Base-by-base conservation (phyloP, 192 early-diverging fungal species). In the Podochytrium sp. region DNA sequence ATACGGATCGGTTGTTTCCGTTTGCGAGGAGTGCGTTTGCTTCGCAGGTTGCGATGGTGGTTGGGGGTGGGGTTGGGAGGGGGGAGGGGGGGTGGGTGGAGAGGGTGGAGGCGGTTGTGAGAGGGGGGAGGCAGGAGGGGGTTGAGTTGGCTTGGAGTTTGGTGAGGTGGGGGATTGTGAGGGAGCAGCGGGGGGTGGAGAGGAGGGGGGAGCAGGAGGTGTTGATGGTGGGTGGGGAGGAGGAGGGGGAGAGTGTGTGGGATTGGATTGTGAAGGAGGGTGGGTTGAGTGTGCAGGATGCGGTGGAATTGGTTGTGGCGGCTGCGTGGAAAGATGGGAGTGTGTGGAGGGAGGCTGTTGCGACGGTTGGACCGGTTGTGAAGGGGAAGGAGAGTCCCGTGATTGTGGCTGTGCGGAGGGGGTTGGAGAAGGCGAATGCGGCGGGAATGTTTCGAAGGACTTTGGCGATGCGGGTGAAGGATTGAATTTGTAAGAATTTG, bases 381-480 rank as follows among this genome's bases (percentile, higher is more conserved):
- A 10, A 32, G 30, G 59, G 59, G 25, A 61, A 61, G 14, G 59
- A 61, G 37, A 61, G 59, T 34, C 7, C 35, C 20, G 59, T 61
- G 59, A 18, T 61, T 34, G 37, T 34, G 12, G 23, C 59, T 20
- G 59, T 61, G 33, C 18, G 35, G 16, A 25, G 34, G 12, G 59
- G 59, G 16, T 23, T 61, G 16, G 29, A 61, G 10, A 6, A 35
- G 35, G 59, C 59, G 7, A 23, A 37, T 34, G 59, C 59, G 6
- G 59, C 59, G 7, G 59, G 16, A 7, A 34, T 34, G 39, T 61
- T 61, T 40, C 59, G 59, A 61, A 55, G 52, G 23, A 55, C 7
- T 55, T 55, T 23, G 52, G 7, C 5, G 7, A 23, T 55, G 52
- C n/a, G n/a, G n/a, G n/a, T n/a, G n/a, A n/a, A n/a, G n/a, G n/a